Evolutionary conservation across 225 moss, liverwort and hornwort genomes (phyloP), one percentile per base, ranked within the genome.

Genomic region (Thuidium tamariscinum): DNA sequence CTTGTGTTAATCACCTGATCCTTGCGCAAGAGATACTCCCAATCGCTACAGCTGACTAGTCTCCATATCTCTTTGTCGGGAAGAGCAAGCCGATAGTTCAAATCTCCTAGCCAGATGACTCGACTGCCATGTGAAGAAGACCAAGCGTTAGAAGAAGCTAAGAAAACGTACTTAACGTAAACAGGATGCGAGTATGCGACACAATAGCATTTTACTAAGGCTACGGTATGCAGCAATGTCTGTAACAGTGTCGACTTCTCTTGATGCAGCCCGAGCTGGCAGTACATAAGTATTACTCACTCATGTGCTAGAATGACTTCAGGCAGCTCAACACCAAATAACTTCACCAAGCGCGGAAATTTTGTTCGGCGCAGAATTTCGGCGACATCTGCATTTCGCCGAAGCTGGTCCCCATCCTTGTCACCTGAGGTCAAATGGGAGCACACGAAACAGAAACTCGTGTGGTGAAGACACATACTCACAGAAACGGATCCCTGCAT

Each of bases 381-480:
- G 27, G 93, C 90, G 67, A 95, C 91, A 82, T 98, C 96, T 69
- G 94, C 90, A 91, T 98, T 98, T 82, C 98, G 91, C 84, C 93
- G 95, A 86, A 92, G 80, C 85, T 98, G 94, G 82, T 98, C 98
- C 41, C 96, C 98, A 65, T 95, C 93, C 90, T 93, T 96, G 84
- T 96, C 85, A 52, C 98, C 98, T 74, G 98, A 94, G 68, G 95
- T 93, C 84, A 98, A 88, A 87, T 98, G 96, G 48, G 95, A 87
- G 81, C 96, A 96, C 39, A 88, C 91, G 87, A 98, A 96, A 90
- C 98, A 98, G 90, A 97, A 95, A 77, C 93, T 97, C 46, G 98
- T 98, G 79, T 98, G 96, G 79, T 96, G 95, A 86, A 98, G 93
- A 90, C 90, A 94, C 95, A 98, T 90, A 87, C 98, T 97, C 74